Base-by-base conservation (phyloP, 768 basidiomycete genomes). In the Tulasnella sp. region DNA sequence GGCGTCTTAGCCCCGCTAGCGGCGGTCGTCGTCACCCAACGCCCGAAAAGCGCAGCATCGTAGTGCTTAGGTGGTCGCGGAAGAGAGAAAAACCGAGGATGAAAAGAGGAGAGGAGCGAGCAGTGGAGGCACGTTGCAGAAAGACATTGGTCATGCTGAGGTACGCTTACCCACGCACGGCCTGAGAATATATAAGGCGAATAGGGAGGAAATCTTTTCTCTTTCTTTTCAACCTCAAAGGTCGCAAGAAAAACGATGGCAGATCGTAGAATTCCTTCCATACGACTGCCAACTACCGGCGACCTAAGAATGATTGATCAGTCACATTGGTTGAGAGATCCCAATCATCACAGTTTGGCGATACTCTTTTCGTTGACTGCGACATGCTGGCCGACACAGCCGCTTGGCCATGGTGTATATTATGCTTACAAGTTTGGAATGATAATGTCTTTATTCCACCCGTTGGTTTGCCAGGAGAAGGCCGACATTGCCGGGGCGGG, bases 251-350 rank as follows among this genome's bases (percentile, higher is more conserved):
- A 69, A 69, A 69, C 64, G 64, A 69, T 69, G 64, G 64, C 64
- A 69, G 64, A 8, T 69, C 64, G 28, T 7, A 37, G 16, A 37
- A 69, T 28, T 12, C 24, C 18, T 69, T 69, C 31, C 31, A 69
- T 37, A 69, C 64, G 64, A 69, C 64, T 69, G 64, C 64, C 9
- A 69, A 14, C 64, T 69, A 69, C 34, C 31, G 9, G 16, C 64
- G 64, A 69, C 64, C 64, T 69, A 8, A 69, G 64, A 69, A 69
- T 31, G 12, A 69, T 69, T 20, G 64, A 69, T 2, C 64, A 69
- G 64, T 69, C 64, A 69, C 64, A 69, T 69, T 69, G 64, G 64
- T 69, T 69, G 64, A 69, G 64, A 69, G 64, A 20, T 69, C 64
- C 64, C 64, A 37, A 69, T 34, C 11, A 11, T 37, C 12, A 8